Percentiles rank a stretch among this genome's conserved stretches.
These are phyloP conservation scores for Colletotrichum camelliae DNA, from an alignment of 2,329 filamentous ascomycete genomes.

Conservation along the genomic window DNA sequence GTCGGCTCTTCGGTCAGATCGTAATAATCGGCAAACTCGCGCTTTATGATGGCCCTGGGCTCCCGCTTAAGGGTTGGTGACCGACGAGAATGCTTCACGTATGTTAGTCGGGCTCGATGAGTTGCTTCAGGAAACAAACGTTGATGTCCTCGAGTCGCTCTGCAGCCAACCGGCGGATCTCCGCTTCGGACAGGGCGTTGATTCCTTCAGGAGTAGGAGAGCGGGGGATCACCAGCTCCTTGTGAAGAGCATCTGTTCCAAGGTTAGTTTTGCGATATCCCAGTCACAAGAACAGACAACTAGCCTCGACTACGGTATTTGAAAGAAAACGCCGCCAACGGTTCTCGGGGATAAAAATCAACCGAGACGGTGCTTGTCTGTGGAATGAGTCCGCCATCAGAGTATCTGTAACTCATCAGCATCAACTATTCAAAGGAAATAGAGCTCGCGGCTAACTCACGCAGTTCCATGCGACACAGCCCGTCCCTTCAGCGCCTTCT, in stretches of 20 bases:
- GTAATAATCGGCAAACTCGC: slow-evolving; percentile 13
- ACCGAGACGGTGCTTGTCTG: neutral
- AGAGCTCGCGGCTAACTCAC: slow-evolving; percentile 10
- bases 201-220: slow-evolving; percentile 20
- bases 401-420: neutral
- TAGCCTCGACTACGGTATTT: slow-evolving; percentile 28
- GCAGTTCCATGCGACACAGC: slow-evolving; percentile 24
- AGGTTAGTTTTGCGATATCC: neutral
- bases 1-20: slow-evolving; percentile 14
- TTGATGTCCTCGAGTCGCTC: slow-evolving; percentile 15
- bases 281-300: neutral
- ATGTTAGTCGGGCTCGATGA: neutral
- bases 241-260: slow-evolving; percentile 23
- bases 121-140: neutral
- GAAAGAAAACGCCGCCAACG: slow-evolving; percentile 25
- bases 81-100: neutral
- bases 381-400: neutral
- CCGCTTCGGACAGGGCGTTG: slow-evolving; percentile 3
- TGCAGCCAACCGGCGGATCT: slow-evolving; percentile 16
- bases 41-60: slow-evolving; percentile 3
- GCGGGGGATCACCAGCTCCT: slow-evolving; percentile 23
- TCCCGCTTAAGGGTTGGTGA: slow-evolving; percentile 13
- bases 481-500: slow-evolving; percentile 24
- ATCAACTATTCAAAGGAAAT: neutral
- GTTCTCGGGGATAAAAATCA: slow-evolving; percentile 3